A percentile compares a stretch with the other conserved stretches of the same genome.
phyloP scores from a whole-genome alignment of 2,329 filamentous ascomycete genomes.

The Diaporthe batatas region DNA sequence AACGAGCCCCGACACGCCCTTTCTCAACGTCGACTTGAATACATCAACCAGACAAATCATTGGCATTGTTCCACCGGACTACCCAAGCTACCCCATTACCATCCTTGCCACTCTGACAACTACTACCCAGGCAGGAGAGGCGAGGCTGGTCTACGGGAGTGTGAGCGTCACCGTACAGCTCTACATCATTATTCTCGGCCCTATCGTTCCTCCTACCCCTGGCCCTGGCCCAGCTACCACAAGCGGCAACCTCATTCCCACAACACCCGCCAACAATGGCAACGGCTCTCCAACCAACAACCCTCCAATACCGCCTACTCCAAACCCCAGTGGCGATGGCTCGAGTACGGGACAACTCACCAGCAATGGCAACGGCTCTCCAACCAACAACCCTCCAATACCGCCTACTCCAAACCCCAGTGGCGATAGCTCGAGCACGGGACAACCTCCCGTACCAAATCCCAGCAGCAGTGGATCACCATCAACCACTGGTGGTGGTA shows the following conservation, averaged over 20 bases:
- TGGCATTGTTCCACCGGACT: conserved; percentile 7
- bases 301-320: not conserved
- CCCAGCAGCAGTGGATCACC: too few relatives aligned
- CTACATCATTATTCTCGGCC: not conserved
- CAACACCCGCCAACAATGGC: too few relatives aligned
- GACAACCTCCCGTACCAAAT: too few relatives aligned
- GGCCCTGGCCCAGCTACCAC: not conserved
- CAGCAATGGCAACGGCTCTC: too few relatives aligned
- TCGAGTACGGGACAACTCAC: too few relatives aligned
- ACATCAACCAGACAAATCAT: not conserved
- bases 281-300: not conserved
- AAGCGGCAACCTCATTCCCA: not conserved
- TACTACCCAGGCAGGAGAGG: not conserved
- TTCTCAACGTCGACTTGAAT: conserved; percentile 11
- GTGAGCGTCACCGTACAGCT: not conserved
- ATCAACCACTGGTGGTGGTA: too few relatives aligned
- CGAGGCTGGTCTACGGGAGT: not conserved
- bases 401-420: not conserved
- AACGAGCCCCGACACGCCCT: conserved; percentile 20
- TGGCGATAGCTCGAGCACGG: not conserved
- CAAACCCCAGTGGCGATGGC: not conserved
- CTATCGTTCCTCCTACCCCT: not conserved
- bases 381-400: not conserved
- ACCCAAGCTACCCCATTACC: not conserved
- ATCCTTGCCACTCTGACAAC: conserved; percentile 9